Evolutionary conservation across 495 filamentous ascomycete genomes (phyloP), one percentile per base, ranked within the genome.

Genomic region (Hypoxylon subgilvum): DNA sequence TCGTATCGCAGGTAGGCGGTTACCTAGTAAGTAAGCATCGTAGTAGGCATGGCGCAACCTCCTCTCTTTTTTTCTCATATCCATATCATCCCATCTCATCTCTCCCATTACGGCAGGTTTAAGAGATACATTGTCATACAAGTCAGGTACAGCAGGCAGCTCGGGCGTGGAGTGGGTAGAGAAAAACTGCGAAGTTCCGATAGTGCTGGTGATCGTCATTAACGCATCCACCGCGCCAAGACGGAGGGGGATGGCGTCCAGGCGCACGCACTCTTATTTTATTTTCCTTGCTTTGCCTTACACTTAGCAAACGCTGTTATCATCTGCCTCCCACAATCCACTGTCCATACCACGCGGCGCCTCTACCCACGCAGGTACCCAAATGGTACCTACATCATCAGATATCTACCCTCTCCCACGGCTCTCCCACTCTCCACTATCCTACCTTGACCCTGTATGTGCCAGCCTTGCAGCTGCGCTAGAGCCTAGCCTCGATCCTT

Each of bases 161-260:
- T 41, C 21, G 34, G 42, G 48, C 47, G 42, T 41, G 59, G 50
- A 40, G 43, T 52, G 52, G 52, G 34, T 22, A 56, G 46, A 46
- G 30, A 46, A 30, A 19, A 58, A 40, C 63, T 67, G 64, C 67
- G 61, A 58, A 57, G 55, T 62, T 54, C 64, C 67, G 67, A 67
- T 67, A 69, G 67, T 67, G 45, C 53, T 57, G 57, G 64, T 67
- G 67, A 69, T 69, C 67, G 40, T 67, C 67, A 69, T 69, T 67
- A 58, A 58, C 36, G 40, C 39, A 51, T 55, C 51, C 38, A 59
- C 54, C 38, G 54, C 50, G 61, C 61, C 54, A 55, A 64, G 61
- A 46, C 54, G 28, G 47, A 48, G 55, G 36, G 53, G 55, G 36
- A 36, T 22, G 27, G 23, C 34, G 39, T 50, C 38, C 46, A 23